These are phyloP conservation scores for Pichia exigua DNA, from an alignment of 805 yeast species.

Conservation along the genomic window DNA sequence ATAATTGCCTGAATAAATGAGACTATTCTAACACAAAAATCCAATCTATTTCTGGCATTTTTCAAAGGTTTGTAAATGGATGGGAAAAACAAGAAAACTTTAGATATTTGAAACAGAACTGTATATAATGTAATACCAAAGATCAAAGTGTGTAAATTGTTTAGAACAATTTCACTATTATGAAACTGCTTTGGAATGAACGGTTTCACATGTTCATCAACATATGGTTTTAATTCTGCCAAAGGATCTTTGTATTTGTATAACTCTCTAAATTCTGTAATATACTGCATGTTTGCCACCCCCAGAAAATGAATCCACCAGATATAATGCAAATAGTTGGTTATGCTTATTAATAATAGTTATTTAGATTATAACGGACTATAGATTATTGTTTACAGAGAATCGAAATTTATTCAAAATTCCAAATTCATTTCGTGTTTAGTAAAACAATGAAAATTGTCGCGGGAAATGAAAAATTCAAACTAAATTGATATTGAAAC, in stretches of 20 bases:
- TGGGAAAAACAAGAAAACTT: conserved; percentile 13
- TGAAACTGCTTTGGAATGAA: conserved; percentile 7
- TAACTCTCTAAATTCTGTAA: conserved; percentile 4
- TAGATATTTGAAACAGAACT: conserved; percentile 10
- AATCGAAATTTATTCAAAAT: too few relatives aligned
- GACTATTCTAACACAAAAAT: conserved; percentile 28
- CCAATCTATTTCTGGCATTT: conserved; percentile 17
- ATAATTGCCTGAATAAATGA: conserved; percentile 28
- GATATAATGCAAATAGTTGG: too few relatives aligned
- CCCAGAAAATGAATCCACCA: too few relatives aligned
- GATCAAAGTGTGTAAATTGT: conserved; percentile 17
- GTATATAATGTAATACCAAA: conserved; percentile 16
- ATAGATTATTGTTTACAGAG: too few relatives aligned
- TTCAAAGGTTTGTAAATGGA: conserved; percentile 11
- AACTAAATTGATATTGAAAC: not conserved
- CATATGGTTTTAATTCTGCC: conserved; percentile 14
- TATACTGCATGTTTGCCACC: conserved; percentile 1
- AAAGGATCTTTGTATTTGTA: conserved; percentile 22
- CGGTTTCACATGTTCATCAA: conserved; percentile 18
- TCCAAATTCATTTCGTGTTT: too few relatives aligned
- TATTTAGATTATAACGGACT: too few relatives aligned
- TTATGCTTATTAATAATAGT: too few relatives aligned
- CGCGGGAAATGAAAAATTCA: not conserved
- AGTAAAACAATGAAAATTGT: not conserved
- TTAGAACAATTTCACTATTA: conserved; percentile 9